A percentile compares a stretch with the other conserved stretches of the same genome.
phyloP scores from a whole-genome alignment of 2,329 filamentous ascomycete genomes.

The Epichloe festucae region DNA sequence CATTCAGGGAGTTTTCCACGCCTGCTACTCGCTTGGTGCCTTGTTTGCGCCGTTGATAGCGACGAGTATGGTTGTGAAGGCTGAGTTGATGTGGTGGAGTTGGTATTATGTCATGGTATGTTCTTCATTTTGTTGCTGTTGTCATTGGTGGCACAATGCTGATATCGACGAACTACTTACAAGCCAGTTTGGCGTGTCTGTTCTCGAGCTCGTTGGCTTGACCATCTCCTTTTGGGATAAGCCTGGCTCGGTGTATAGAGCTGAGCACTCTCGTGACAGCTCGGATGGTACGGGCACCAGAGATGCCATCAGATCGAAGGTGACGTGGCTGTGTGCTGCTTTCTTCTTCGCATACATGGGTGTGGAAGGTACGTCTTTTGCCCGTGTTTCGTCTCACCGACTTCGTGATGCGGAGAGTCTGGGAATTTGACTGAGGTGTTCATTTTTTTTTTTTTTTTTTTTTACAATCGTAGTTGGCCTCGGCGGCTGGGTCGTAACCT shows the following conservation, averaged over 20 bases:
- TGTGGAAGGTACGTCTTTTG: conserved; percentile 37
- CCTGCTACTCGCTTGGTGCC: conserved; percentile 52
- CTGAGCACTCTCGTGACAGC: conserved; percentile 17
- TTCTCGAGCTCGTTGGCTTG: conserved; percentile 41
- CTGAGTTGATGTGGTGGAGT: conserved; percentile 46
- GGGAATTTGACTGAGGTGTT: no score
- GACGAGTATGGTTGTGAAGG: conserved; percentile 52
- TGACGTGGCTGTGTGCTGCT: conserved; percentile 53
- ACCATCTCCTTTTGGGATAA: conserved; percentile 45
- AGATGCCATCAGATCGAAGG: conserved; percentile 29
- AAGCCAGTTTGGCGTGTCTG: conserved; percentile 29
- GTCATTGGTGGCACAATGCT: background rate
- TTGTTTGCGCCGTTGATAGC: conserved; percentile 51
- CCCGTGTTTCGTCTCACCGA: no score
- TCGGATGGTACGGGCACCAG: conserved; percentile 20
- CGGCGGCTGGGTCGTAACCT: conserved; percentile 68
- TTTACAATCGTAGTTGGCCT: conserved; percentile 35
- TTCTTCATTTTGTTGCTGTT: background rate
- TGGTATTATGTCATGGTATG: conserved; percentile 62
- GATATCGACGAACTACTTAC: background rate
- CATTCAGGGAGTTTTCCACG: conserved; percentile 52
- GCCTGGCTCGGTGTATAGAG: conserved; percentile 40
- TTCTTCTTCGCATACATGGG: conserved; percentile 67
- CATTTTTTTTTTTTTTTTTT: no score
- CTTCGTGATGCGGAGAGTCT: no score